Percentiles rank a stretch among this genome's conserved stretches.
Evolutionary conservation across 2,329 filamentous ascomycete genomes (phyloP).

Genomic region (Cercospora berteroae): DNA sequence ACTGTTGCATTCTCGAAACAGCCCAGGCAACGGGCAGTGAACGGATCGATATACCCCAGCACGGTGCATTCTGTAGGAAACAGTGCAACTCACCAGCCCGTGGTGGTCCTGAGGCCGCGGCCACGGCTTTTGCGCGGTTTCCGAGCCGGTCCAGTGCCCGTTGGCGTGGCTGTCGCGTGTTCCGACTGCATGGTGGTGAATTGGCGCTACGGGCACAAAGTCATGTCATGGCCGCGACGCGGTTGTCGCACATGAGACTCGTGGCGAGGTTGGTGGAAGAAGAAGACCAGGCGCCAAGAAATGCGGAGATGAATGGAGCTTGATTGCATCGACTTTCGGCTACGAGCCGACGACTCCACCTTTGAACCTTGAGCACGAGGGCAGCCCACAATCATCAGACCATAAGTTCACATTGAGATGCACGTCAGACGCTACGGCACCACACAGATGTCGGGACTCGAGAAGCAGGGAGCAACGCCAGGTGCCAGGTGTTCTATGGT

Average conservation of each 20-base stretch:
- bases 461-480: background rate
- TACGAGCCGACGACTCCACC: background rate
- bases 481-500: background rate
- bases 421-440: background rate
- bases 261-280: conserved; percentile 2
- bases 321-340: background rate
- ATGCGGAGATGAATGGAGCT: background rate
- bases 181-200: background rate
- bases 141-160: conserved; percentile 19
- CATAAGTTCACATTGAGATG: background rate
- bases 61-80: background rate
- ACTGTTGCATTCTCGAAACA: conserved; percentile 14
- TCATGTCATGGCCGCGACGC: conserved; percentile 2
- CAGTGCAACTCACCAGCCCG: conserved; percentile 22
- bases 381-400: background rate
- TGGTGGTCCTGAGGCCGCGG: conserved; percentile 30
- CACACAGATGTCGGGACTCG: background rate
- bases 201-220: background rate
- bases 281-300: background rate
- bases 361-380: background rate
- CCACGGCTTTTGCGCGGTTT: conserved; percentile 34
- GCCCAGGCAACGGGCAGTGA: background rate
- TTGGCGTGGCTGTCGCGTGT: background rate
- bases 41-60: background rate
- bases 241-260: conserved; percentile 6